These are phyloP conservation scores for Tetrapisispora phaffii DNA, from an alignment of 805 yeast species.

Conservation along the genomic window DNA sequence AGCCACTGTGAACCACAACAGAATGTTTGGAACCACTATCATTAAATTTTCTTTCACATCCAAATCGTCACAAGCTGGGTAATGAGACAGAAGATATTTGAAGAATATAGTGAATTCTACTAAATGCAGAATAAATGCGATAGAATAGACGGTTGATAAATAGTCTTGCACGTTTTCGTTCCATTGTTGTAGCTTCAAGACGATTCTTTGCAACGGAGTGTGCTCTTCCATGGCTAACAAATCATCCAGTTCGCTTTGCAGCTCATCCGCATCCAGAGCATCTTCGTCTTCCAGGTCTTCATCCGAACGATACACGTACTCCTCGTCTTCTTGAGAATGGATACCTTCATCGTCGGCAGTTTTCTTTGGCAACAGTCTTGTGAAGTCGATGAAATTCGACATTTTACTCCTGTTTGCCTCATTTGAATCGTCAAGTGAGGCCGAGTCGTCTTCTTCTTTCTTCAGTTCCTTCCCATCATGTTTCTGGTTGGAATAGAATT, in stretches of 20 bases:
- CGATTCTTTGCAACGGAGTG: background rate
- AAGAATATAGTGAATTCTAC: slow-evolving; percentile 14
- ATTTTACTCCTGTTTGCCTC: background rate
- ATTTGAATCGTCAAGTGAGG: background rate
- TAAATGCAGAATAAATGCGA: slow-evolving; percentile 11
- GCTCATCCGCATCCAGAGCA: slow-evolving; percentile 5
- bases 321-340: background rate
- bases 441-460: background rate
- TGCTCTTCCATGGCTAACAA: slow-evolving; percentile 6
- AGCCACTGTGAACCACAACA: slow-evolving; percentile 13
- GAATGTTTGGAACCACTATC: slow-evolving; percentile 1
- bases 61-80: slow-evolving; percentile 3
- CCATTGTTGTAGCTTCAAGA: slow-evolving; percentile 6
- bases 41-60: background rate
- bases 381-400: slow-evolving; percentile 1
- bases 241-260: slow-evolving; percentile 11
- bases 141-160: slow-evolving; percentile 17
- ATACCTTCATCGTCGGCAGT: background rate
- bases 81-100: background rate
- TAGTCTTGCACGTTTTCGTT: slow-evolving; percentile 21
- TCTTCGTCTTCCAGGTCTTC: slow-evolving; percentile 2
- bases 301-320: background rate
- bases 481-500: background rate
- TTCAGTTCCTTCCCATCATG: background rate
- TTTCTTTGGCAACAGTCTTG: background rate